Percentiles rank a stretch among this genome's conserved stretches.
Evolutionary conservation across 2,329 filamentous ascomycete genomes (phyloP).

Genomic region (Coniella vitis): DNA sequence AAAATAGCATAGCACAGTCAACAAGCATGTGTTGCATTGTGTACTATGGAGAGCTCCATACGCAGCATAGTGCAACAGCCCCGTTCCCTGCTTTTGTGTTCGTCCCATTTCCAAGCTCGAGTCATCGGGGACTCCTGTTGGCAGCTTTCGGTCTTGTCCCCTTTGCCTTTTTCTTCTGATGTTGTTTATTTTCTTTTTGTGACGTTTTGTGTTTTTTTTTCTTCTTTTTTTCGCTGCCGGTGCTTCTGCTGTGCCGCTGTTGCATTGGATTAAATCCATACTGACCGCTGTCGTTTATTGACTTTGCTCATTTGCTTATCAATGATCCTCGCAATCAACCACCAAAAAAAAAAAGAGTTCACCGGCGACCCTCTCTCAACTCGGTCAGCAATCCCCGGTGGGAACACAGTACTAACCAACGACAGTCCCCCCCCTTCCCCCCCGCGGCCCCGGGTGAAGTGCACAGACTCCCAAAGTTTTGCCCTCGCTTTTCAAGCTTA

Average conservation of each 20-base stretch:
- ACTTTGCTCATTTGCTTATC: constrained; percentile 2
- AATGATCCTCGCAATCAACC: not conserved
- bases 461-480: too few relatives aligned
- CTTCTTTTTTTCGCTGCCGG: not conserved
- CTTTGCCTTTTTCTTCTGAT: too few relatives aligned
- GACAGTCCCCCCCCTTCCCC: too few relatives aligned
- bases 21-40: too few relatives aligned
- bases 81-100: too few relatives aligned
- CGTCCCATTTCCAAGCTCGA: not conserved
- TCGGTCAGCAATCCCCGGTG: constrained; percentile 1
- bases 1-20: too few relatives aligned
- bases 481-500: too few relatives aligned
- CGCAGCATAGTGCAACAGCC: too few relatives aligned
- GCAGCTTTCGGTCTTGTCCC: not conserved
- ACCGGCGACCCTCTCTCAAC: not conserved
- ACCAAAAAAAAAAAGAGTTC: not conserved
- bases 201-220: not conserved
- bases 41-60: too few relatives aligned
- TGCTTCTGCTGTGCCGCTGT: not conserved
- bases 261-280: not conserved
- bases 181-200: too few relatives aligned
- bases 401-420: not conserved
- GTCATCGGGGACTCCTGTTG: too few relatives aligned
- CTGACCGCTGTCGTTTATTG: not conserved
- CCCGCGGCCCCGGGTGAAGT: too few relatives aligned